Evolutionary conservation across 805 yeast genomes (phyloP), one percentile per base, ranked within the genome.

Genomic region (Candida incommunis): DNA sequence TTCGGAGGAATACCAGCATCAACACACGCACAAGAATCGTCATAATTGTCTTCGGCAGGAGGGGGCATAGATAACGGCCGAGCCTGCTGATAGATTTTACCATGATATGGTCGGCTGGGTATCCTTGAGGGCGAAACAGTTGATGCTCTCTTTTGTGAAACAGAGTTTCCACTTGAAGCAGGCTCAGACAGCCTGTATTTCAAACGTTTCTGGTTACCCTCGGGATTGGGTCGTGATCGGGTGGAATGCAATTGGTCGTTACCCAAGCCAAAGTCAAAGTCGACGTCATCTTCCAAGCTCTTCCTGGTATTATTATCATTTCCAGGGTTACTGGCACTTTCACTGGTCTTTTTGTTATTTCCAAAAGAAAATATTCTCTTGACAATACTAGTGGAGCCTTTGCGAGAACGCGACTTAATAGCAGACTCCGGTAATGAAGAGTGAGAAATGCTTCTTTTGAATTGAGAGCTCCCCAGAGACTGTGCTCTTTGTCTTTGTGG

Each of bases 1-100:
- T 42, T 43, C 4, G 59, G 59, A 16, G 59, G 59, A 31, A 55
- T 54, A 1, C 59, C 59, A 13, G 54, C 55, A 41, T 54, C 52
- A 2, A 51, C 48, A 11, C 4, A 5, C 13, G 27, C 13, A 9
- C 7, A 7, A 13, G 13, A 7, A 9, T 7, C 13, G 13, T 7
- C 7, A 25, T 9, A 13, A 9, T 7, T 16, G 13, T 31, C 37
- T 11, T 16, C 5, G 37, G 18, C 18, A 5, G 13, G 37, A 9
- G 37, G 37, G n/a, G 37, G 37, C 37, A 31, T 31, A 4, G 37
- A 31, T n/a, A 9, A 9, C 7, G 37, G 37, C 18, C 37, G 37
- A 31, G 37, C 37, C 5, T 18, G 37, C n/a, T 18, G n/a, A n/a
- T n/a, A n/a, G n/a, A n/a, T n/a, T n/a, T n/a, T n/a, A n/a, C n/a